These are phyloP conservation scores for Rhizophora mangle DNA, from an alignment of 345 rosid species.

Conservation along the genomic window DNA sequence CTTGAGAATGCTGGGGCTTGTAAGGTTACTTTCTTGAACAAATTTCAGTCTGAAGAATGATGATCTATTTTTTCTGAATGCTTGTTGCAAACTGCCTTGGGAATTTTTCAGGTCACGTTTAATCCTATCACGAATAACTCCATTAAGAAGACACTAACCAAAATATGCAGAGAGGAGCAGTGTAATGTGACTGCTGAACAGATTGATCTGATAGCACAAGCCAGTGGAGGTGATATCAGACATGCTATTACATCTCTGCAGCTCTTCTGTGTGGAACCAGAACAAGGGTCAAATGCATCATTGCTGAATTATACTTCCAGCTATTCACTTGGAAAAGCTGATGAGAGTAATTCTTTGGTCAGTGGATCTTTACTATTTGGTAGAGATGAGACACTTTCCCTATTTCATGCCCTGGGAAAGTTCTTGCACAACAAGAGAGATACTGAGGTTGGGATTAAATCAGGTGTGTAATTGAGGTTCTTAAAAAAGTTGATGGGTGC, in stretches of 20 bases:
- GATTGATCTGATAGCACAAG: constrained; percentile 68
- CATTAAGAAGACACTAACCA: constrained; percentile 64
- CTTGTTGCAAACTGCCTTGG: constrained; percentile 27
- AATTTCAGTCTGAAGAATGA: constrained; percentile 16
- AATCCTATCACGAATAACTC: constrained; percentile 83
- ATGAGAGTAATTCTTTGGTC: constrained; percentile 31
- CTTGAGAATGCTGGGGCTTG: constrained; percentile 80
- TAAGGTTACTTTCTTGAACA: constrained; percentile 58
- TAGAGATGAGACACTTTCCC: constrained; percentile 75
- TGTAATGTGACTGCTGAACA: constrained; percentile 51
- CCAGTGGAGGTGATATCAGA: constrained; percentile 95
- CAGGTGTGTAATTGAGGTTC: constrained; percentile 38
- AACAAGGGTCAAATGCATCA: constrained; percentile 29
- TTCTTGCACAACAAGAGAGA: constrained; percentile 96
- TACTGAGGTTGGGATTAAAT: constrained; percentile 29
- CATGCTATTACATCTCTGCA: constrained; percentile 86
- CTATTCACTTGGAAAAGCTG: constrained; percentile 26
- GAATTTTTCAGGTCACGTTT: constrained; percentile 63
- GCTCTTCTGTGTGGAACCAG: constrained; percentile 58
- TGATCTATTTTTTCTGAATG: constrained; percentile 12
- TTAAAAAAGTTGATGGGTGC: not conserved
- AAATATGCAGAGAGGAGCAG: constrained; percentile 72
- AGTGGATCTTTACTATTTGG: constrained; percentile 52
- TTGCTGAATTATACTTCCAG: constrained; percentile 20
- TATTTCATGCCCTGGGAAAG: constrained; percentile 96